Conservation (phyloP, 805 yeast species). For the Tetrapisispora namnaoensis region DNA sequence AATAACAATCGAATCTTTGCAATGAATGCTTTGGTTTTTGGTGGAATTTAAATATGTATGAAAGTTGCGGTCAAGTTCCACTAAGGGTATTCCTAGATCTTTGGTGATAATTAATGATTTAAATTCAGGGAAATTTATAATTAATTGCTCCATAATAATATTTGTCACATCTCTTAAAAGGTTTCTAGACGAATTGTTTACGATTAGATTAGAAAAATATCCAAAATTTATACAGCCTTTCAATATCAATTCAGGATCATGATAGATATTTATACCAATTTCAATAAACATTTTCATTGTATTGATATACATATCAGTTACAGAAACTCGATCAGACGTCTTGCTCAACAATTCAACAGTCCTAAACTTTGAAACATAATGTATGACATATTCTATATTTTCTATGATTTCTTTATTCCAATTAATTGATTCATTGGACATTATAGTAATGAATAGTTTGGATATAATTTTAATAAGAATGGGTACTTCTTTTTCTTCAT, state of each 20-base stretch:
- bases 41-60: too few relatives aligned
- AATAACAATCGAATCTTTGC: neutral
- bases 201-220: constrained; percentile 12
- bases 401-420: neutral
- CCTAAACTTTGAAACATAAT: neutral
- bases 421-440: neutral
- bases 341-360: neutral
- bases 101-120: neutral
- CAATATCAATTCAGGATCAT: constrained; percentile 22
- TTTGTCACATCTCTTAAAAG: neutral
- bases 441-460: neutral
- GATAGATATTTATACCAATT: constrained; percentile 22
- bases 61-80: neutral
- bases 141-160: constrained; percentile 6
- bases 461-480: neutral
- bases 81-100: too few relatives aligned
- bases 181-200: neutral
- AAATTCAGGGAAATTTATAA: constrained; percentile 10
- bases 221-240: constrained; percentile 27
- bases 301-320: constrained; percentile 11
- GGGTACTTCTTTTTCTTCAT: neutral
- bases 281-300: constrained; percentile 25
- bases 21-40: neutral
- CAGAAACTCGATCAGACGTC: constrained; percentile 41
- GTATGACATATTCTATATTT: neutral